Conservation (phyloP, 2,329 filamentous ascomycete genomes). For the Fusarium sp. region DNA sequence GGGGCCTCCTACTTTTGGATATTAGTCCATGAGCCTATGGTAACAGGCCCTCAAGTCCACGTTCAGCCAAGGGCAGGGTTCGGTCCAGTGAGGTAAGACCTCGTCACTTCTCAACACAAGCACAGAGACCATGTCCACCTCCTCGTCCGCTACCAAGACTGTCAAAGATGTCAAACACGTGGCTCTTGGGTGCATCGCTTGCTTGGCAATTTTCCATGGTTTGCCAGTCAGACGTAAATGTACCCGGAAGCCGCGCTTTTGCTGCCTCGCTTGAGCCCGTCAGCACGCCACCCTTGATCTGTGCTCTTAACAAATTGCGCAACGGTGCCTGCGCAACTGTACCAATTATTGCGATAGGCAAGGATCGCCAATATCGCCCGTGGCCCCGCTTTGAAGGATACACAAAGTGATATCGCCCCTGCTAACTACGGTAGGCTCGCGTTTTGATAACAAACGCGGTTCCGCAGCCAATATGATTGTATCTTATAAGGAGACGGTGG, state of each 20-base stretch:
- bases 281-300: neutral
- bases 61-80: neutral
- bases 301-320: neutral
- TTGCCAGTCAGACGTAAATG: neutral
- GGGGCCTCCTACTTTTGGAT: no score
- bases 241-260: neutral
- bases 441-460: neutral
- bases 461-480: constrained; percentile 1
- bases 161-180: neutral
- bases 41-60: no score
- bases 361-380: neutral
- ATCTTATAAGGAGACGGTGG: no score
- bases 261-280: neutral
- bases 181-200: neutral
- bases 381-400: neutral
- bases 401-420: constrained; percentile 8
- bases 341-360: neutral
- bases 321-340: neutral
- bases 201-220: neutral
- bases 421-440: neutral
- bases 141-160: neutral
- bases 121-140: neutral
- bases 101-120: neutral
- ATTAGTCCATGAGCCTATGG: no score
- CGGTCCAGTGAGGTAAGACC: neutral